Conservation (phyloP, 2,329 filamentous ascomycete species). For the Fonsecaea nubica region DNA sequence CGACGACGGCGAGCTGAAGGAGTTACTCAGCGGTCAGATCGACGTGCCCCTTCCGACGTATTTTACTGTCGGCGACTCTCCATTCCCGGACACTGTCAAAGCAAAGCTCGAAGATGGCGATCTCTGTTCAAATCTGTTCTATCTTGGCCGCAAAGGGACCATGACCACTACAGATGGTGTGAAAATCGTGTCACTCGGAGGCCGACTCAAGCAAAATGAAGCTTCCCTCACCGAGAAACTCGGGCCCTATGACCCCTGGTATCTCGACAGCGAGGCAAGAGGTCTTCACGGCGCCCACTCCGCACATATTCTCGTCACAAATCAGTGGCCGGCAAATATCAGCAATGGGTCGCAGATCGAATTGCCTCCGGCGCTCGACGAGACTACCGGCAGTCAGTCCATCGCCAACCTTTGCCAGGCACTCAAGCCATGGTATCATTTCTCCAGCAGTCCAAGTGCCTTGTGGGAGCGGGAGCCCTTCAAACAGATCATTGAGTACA, state of each 20-base stretch:
- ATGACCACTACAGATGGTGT: slow-evolving; percentile 90
- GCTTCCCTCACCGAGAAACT: slow-evolving; percentile 68
- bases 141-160: slow-evolving; percentile 82
- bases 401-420: slow-evolving; percentile 78
- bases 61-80: slow-evolving; percentile 77
- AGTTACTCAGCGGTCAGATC: slow-evolving; percentile 75
- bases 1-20: slow-evolving; percentile 63
- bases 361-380: slow-evolving; percentile 57
- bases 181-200: slow-evolving; percentile 84
- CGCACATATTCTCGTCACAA: slow-evolving; percentile 86
- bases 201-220: slow-evolving; percentile 64
- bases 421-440: slow-evolving; percentile 90
- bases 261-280: slow-evolving; percentile 78
- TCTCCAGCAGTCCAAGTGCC: slow-evolving; percentile 71
- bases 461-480: slow-evolving; percentile 95
- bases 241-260: slow-evolving; percentile 77
- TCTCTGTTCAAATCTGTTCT: slow-evolving; percentile 89
- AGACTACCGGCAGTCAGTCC: slow-evolving; percentile 66
- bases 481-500: slow-evolving; percentile 49
- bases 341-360: slow-evolving; percentile 70
- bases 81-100: slow-evolving; percentile 74
- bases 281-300: slow-evolving; percentile 75
- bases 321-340: slow-evolving; percentile 80
- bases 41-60: slow-evolving; percentile 82
- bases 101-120: slow-evolving; percentile 76